Evolutionary conservation across 805 yeast genomes (phyloP).

Genomic region (Saturnispora diversa): DNA sequence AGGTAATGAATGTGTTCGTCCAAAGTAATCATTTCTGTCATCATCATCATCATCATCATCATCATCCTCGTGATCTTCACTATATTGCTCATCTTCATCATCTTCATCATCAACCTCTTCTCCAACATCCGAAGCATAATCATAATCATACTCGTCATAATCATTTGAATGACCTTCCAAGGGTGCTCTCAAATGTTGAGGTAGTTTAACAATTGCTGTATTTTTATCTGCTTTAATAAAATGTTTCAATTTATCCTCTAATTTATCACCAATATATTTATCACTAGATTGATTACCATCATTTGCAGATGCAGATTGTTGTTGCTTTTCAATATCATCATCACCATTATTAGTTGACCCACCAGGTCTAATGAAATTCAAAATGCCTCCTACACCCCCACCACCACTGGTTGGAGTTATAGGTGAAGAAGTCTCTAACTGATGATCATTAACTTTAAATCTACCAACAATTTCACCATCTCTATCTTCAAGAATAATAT

Average conservation of each 20-base stretch:
- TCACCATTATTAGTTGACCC: conserved; percentile 8
- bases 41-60: conserved; percentile 4
- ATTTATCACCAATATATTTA: conserved; percentile 12
- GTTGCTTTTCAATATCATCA: conserved; percentile 8
- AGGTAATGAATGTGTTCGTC: conserved; percentile 4
- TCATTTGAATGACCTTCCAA: too few relatives aligned
- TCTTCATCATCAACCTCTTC: conserved; percentile 17
- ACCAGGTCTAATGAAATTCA: conserved; percentile 7
- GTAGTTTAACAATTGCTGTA: conserved; percentile 15
- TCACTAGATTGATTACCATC: conserved; percentile 7
- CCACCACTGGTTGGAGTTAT: conserved; percentile 2
- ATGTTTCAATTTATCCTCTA: conserved; percentile 23
- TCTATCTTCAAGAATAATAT: conserved; percentile 75
- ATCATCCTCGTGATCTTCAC: conserved; percentile 7
- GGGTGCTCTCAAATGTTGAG: conserved; percentile 10
- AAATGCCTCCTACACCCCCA: background rate
- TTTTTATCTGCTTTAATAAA: conserved; percentile 23
- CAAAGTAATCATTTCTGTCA: background rate
- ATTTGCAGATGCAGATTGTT: background rate
- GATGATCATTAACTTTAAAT: conserved; percentile 55
- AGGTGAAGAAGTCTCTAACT: conserved; percentile 9
- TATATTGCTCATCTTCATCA: conserved; percentile 3
- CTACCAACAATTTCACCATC: conserved; percentile 89
- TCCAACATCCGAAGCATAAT: conserved; percentile 21
- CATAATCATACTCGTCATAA: conserved; percentile 21